Evolutionary conservation across 192 early-diverging fungal genomes (phyloP).

Genomic region (Umbelopsis vinacea): DNA sequence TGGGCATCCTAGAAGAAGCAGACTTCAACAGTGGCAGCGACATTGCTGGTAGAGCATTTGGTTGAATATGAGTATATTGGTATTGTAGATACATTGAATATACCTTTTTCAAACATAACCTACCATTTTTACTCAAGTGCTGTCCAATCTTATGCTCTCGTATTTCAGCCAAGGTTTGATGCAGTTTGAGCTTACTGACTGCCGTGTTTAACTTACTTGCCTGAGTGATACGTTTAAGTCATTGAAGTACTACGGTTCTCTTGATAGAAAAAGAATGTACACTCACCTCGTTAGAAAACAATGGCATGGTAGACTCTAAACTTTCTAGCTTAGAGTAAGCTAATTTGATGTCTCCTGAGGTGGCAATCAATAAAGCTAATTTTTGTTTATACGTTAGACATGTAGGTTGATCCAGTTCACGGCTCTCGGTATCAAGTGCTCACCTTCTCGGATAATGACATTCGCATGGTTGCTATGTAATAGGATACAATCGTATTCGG

Average conservation of each 20-base stretch:
- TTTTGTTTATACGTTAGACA: background rate
- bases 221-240: too few species aligned
- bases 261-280: too few species aligned
- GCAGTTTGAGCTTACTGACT: constrained; percentile 8
- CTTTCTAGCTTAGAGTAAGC: background rate
- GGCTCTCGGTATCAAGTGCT: background rate
- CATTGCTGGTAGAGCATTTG: background rate
- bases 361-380: background rate
- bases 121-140: constrained; percentile 21
- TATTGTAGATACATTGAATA: background rate
- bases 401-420: background rate
- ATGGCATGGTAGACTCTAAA: background rate
- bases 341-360: background rate
- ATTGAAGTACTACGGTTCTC: too few species aligned
- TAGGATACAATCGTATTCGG: constrained; percentile 3
- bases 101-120: background rate
- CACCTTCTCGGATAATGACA: constrained; percentile 5
- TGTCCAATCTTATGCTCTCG: constrained; percentile 21
- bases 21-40: background rate
- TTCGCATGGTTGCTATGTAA: constrained; percentile 16
- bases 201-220: constrained; percentile 1
- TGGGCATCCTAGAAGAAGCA: background rate
- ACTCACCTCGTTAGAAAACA: background rate
- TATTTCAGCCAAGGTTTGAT: background rate
- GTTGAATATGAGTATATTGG: background rate